Base-by-base conservation (phyloP, 1,284 basidiomycete species). In the Veloboletus limbatus region DNA sequence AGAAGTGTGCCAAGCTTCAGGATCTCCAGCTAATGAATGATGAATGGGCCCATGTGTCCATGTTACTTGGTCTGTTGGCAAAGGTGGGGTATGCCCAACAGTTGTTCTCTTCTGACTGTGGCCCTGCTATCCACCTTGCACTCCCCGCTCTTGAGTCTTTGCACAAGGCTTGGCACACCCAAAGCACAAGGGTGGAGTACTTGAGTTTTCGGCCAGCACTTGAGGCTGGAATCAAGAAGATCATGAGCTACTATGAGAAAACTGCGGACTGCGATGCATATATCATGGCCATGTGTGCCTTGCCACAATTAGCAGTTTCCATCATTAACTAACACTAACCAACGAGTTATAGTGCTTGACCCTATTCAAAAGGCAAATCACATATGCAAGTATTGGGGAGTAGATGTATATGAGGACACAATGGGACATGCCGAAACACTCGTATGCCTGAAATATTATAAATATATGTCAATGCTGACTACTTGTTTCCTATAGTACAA, bases 211-310 rank as follows among this genome's bases (percentile, higher is more conserved):
- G 40, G 13, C 21, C 33, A 1, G 58, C 51, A 0, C 51, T 69
- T 2, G 20, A 58, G 3, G 59, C 53, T 0, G 63, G 49, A 0
- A 37, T 56, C 13, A 14, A 18, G 0, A 68, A 67, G 38, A 40
- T 69, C 0, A 20, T 54, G 3, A 37, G 55, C 2, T 69, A 68
- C 41, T 69, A 69, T 39, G 31, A 55, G n/a, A 57, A 52, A 18
- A 61, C 50, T 0, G 49, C 56, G 0, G 47, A 50, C 0, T 60
- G 51, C 0, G 49, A 60, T 30, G 60, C 51, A 2, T 59, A 66
- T 40, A 56, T 58, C 2, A 54, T 69, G 37, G 55, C 22, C 51
- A 58, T 27, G 54, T 40, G 48, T n/a, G 58, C 56, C 54, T 27
- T 47, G 40, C 8, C 10, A 4, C 13, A 8, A 16, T 13, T 8